Conservation (phyloP, 495 filamentous ascomycete species). For the Penicillium silybi region DNA sequence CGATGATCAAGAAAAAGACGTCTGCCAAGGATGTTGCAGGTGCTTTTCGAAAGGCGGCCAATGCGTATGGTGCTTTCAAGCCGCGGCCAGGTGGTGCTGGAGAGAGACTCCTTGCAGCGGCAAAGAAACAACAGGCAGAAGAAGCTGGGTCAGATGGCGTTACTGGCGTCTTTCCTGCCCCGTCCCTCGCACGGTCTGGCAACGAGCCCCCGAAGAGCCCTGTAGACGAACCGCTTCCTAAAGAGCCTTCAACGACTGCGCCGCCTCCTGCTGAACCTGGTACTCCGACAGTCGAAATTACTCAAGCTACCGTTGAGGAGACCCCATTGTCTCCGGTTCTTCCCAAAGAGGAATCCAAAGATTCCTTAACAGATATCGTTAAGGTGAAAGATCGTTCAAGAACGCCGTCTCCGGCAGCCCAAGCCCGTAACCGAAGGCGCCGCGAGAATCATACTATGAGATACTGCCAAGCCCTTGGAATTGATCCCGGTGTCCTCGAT, state of each 20-base stretch:
- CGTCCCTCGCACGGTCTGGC: conserved; percentile 41
- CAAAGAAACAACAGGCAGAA: conserved; percentile 50
- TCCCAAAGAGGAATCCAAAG: conserved; percentile 29
- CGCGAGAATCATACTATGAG: conserved; percentile 71
- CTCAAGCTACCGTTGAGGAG: conserved; percentile 27
- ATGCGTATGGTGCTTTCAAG: conserved; percentile 77
- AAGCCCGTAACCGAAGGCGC: conserved; percentile 54
- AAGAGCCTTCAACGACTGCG: conserved; percentile 10
- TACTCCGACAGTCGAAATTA: conserved; percentile 42
- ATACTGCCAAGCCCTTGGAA: conserved; percentile 71
- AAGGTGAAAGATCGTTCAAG: conserved; percentile 27
- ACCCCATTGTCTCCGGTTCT: conserved; percentile 28
- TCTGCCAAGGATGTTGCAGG: conserved; percentile 67
- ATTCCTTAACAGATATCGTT: conserved; percentile 25
- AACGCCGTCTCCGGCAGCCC: conserved; percentile 38
- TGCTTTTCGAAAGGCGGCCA: conserved; percentile 79
- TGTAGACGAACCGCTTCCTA: conserved; percentile 13
- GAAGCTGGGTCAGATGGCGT: conserved; percentile 77
- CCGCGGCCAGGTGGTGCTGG: conserved; percentile 78
- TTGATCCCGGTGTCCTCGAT: conserved; percentile 66
- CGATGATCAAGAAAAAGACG: conserved; percentile 78
- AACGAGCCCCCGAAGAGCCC: conserved; percentile 25
- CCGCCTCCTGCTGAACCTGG: conserved; percentile 11
- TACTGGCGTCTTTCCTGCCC: conserved; percentile 78
- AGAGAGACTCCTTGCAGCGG: conserved; percentile 58